Base-by-base conservation (phyloP, 441 rosid species). In the Syzygium syzygioides region DNA sequence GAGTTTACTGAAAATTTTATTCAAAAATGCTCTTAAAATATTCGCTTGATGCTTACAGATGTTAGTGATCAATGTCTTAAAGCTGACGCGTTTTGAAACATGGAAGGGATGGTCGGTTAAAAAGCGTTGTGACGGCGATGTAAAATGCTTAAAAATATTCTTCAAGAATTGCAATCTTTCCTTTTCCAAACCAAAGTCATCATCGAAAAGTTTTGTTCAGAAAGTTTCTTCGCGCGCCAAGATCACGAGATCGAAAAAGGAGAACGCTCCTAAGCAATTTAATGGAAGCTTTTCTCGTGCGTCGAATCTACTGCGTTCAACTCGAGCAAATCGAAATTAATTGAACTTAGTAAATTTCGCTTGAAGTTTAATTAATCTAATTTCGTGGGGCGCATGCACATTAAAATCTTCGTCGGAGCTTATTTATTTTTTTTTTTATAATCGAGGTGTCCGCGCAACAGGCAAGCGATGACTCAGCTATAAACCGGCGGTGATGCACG, bases 41-140 rank as follows among this genome's bases (percentile, higher is more conserved):
- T 15, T 26, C 2, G 0, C 1, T 0, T 60, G 5, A 60, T 60
- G 17, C 17, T 60, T 62, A 62, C 10, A 15, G 3, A 7, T 3
- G 76, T 64, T 8, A 2, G 6, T 30, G 2, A 0, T 26, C 8
- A 3, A 17, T 30, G 12, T 30, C 15, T 17, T 8, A 30, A 30
- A 64, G 12, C 18, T 0, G 20, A 17, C 4, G 3, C 37, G 0
- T 30, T 11, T 7, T 64, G 3, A 15, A 64, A 2, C 0, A 1
- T 30, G 2, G 17, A 30, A 64, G 4, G 5, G 0, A 64, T 30
- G 37, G 1, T 7, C 0, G 1, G 71, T 30, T 15, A 8, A n/a
- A 64, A 30, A 8, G 3, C 17, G 4, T 1, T 0, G 2, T 2
- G 12, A 8, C 2, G 5, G 12, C 8, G 12, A 30, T 30, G 30